A percentile compares a stretch with the other conserved stretches of the same genome.
phyloP scores from a whole-genome alignment of 805 yeast genomes.

The Barnettozyma sp. region DNA sequence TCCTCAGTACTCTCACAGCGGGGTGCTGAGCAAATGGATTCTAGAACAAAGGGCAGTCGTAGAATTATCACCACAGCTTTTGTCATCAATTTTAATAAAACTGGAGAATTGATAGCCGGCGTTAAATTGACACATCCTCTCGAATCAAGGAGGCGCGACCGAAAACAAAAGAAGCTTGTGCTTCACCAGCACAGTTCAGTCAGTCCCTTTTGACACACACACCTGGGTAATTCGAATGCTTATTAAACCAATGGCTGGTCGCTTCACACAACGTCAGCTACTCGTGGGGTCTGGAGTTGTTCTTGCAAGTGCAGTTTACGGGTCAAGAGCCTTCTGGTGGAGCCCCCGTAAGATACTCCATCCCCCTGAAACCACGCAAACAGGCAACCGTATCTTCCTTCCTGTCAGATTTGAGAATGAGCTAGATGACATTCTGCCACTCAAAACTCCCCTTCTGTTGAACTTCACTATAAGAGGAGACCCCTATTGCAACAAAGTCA shows the following conservation, averaged over 20 bases:
- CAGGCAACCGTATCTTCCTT: slow-evolving; percentile 39
- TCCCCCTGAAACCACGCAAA: slow-evolving; percentile 30
- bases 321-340: slow-evolving; percentile 27
- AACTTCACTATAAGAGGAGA: slow-evolving; percentile 70
- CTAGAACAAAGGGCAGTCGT: too few species aligned
- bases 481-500: slow-evolving; percentile 50
- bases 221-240: neutral
- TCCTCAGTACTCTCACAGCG: too few species aligned
- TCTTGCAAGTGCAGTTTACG: slow-evolving; percentile 18
- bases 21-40: too few species aligned
- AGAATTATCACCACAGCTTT: too few species aligned
- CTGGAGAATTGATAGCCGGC: too few species aligned
- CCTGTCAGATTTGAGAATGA: slow-evolving; percentile 54
- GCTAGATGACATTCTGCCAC: slow-evolving; percentile 44
- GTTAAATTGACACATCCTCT: too few species aligned
- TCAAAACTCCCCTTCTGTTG: slow-evolving; percentile 54
- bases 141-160: too few species aligned
- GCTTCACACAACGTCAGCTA: slow-evolving; percentile 18
- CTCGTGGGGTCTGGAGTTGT: slow-evolving; percentile 23
- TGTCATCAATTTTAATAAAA: too few species aligned
- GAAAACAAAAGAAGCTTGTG: too few species aligned
- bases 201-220: neutral
- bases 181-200: too few species aligned
- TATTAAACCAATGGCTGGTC: neutral
- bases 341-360: slow-evolving; percentile 30